Base-by-base conservation (phyloP, 2,329 filamentous ascomycete species). In the Phyllosticta capitalensis region DNA sequence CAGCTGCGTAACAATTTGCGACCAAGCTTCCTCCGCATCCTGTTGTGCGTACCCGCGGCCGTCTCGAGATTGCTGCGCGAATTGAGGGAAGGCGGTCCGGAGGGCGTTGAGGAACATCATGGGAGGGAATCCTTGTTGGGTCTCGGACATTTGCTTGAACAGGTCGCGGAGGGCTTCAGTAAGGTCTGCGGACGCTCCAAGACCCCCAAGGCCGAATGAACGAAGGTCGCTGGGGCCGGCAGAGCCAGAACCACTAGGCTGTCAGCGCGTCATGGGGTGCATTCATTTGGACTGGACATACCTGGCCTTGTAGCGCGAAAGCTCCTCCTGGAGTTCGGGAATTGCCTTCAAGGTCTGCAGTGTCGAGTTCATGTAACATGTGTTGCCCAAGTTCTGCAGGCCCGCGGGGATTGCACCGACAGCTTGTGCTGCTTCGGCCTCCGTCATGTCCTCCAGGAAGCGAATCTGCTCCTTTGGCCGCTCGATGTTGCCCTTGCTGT, bases 1-100 rank as follows among this genome's bases (percentile, higher is more conserved):
- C 45, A 99, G 77, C 68, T 92, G 89, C 52, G 88, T 85, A 5
- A 99, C 77, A 63, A 99, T 95, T 71, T 97, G 92, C 20, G 92
- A 94, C 91, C 92, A 99, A 53, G 92, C 94, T 74, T 99, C 94
- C 74, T 99, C 94, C 0, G 94, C 94, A 76, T 99, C 94, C 75
- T 99, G 94, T 75, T 99, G 94, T n/a, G 94, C 92, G 69, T 87
- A 97, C 6, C 89, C 91, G 61, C 87, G 81, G 21, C 90, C 89
- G 30, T 87, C 86, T 71, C 89, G 92, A 59, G 90, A 84, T 68
- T 84, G 87, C 75, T 99, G 91, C 10, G 90, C 91, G 70, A 99
- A 99, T 70, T 97, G 94, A 9, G 94, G 94, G 69, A 90, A 96
- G 0, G 85, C 81, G 26, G 79, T 80, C 62, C 92, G 87, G 17